Conservation (phyloP, 148 eudicot genomes). For the Mesembryanthemum crystallinum region DNA sequence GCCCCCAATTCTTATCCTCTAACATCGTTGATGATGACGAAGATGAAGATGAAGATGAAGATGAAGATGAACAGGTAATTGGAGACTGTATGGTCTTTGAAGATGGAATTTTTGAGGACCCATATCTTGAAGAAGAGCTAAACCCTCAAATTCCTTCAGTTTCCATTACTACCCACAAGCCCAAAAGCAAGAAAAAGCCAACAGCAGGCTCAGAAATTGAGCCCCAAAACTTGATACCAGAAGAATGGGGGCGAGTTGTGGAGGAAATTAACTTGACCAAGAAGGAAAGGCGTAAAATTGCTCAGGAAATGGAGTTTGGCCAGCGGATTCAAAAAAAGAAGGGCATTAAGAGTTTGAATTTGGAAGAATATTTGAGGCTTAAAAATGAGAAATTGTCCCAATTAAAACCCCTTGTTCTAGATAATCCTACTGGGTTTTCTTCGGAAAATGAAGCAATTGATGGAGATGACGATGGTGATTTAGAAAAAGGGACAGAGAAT, state of each 20-base stretch:
- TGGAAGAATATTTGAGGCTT: slow-evolving; percentile 43
- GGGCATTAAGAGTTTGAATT: slow-evolving; percentile 26
- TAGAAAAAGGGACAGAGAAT: slow-evolving; percentile 1
- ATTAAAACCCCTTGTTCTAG: slow-evolving; percentile 62
- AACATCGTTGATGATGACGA: neutral
- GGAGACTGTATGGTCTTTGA: slow-evolving; percentile 88
- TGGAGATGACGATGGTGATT: slow-evolving; percentile 6
- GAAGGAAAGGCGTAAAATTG: slow-evolving; percentile 73
- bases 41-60: no score
- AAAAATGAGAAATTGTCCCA: slow-evolving; percentile 57
- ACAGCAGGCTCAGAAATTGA: slow-evolving; percentile 16
- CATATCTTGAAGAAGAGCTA: slow-evolving; percentile 28
- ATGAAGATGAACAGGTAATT: slow-evolving; percentile 53
- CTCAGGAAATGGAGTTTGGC: slow-evolving; percentile 67
- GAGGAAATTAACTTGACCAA: slow-evolving; percentile 67
- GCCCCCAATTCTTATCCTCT: slow-evolving; percentile 6
- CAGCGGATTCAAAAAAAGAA: slow-evolving; percentile 43
- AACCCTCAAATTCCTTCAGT: slow-evolving; percentile 6
- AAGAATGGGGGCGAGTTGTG: slow-evolving; percentile 58
- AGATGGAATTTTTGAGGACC: slow-evolving; percentile 81
- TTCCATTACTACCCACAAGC: neutral
- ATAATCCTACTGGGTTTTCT: slow-evolving; percentile 34
- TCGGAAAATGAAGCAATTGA: neutral
- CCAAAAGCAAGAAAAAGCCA: neutral
- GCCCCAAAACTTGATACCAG: slow-evolving; percentile 65